A percentile compares a stretch with the other conserved stretches of the same genome.
phyloP scores from a whole-genome alignment of 2,329 filamentous ascomycete species.

The Clarireedia homoeocarpa region DNA sequence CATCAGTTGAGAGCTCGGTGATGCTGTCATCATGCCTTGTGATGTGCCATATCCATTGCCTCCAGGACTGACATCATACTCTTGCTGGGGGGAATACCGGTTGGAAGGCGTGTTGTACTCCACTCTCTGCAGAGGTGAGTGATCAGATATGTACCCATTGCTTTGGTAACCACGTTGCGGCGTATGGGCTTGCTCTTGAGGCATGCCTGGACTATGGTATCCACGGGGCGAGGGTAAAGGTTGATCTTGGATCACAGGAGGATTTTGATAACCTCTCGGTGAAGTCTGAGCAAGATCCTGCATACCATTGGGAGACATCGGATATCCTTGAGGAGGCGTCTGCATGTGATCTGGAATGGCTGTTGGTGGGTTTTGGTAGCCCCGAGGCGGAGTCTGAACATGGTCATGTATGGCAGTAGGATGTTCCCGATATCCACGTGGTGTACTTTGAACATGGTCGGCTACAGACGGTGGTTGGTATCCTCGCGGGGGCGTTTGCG shows the following conservation, averaged over 20 bases:
- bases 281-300: constrained; percentile 40
- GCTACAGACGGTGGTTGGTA: constrained; percentile 31
- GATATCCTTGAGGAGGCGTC: constrained; percentile 36
- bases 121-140: constrained; percentile 44
- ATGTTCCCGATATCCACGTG: constrained; percentile 32
- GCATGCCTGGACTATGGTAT: constrained; percentile 16
- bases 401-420: constrained; percentile 38
- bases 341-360: constrained; percentile 37
- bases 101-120: constrained; percentile 33
- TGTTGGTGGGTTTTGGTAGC: constrained; percentile 35
- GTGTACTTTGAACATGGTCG: constrained; percentile 32
- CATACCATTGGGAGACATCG: constrained; percentile 31
- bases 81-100: constrained; percentile 16
- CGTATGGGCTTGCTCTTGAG: constrained; percentile 33
- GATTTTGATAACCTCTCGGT: constrained; percentile 35
- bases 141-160: constrained; percentile 38
- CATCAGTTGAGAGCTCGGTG: constrained; percentile 15
- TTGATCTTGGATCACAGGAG: constrained; percentile 37
- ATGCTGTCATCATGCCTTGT: constrained; percentile 8
- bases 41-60: constrained; percentile 18
- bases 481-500: constrained; percentile 40
- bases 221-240: constrained; percentile 40
- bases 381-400: constrained; percentile 39
- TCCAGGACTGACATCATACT: constrained; percentile 18
- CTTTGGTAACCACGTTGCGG: constrained; percentile 42